phyloP scores from a whole-genome alignment of 169 alveolate genomes.

The Fabrea salina region DNA sequence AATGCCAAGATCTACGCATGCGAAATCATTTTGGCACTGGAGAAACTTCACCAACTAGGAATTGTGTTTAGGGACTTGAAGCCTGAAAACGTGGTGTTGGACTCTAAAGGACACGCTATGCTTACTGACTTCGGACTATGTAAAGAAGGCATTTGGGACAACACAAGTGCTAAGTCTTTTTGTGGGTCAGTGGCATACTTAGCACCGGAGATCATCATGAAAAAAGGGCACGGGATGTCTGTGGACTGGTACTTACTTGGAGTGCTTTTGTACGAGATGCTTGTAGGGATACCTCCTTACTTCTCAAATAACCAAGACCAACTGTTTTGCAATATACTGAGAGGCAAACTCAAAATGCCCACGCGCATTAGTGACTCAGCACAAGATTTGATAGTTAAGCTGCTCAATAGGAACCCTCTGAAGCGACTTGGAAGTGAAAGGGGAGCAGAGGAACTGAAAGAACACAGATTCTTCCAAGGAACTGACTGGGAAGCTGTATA shows the following conservation, averaged over 20 bases:
- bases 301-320: slow-evolving; percentile 55
- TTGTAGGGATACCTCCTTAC: slow-evolving; percentile 84
- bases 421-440: slow-evolving; percentile 65
- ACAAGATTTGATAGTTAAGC: not conserved
- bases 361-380: slow-evolving; percentile 45
- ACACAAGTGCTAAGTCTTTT: slow-evolving; percentile 62
- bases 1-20: slow-evolving; percentile 73
- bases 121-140: slow-evolving; percentile 84
- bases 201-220: slow-evolving; percentile 85
- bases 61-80: slow-evolving; percentile 80
- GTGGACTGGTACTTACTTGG: slow-evolving; percentile 89
- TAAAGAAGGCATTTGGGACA: slow-evolving; percentile 77
- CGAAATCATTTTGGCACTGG: slow-evolving; percentile 77
- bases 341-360: slow-evolving; percentile 57
- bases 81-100: slow-evolving; percentile 75
- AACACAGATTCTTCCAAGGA: slow-evolving; percentile 64
- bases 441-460: slow-evolving; percentile 68
- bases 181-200: slow-evolving; percentile 87
- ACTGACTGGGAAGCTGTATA: slow-evolving; percentile 72
- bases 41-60: slow-evolving; percentile 72
- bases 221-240: slow-evolving; percentile 83
- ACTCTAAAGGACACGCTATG: slow-evolving; percentile 79
- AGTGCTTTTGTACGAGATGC: slow-evolving; percentile 82
- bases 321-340: slow-evolving; percentile 60
- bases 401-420: slow-evolving; percentile 65